Conservation (phyloP, 164 flowering plant species). For the Nelumbo lutea region DNA sequence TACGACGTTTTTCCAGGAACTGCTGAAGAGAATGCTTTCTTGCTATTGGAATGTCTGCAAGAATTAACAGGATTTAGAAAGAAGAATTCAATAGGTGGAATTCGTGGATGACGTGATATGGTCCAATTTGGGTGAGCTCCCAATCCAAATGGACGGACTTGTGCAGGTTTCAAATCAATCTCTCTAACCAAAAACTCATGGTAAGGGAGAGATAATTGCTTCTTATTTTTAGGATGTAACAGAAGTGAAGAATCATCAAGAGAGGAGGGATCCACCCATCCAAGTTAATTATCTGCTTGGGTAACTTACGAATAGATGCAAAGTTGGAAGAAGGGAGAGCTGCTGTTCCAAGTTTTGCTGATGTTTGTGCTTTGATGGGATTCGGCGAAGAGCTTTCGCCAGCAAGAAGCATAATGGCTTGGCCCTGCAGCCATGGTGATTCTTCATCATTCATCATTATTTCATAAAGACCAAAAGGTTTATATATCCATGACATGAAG, state of each 20-base stretch:
- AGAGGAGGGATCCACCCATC: background rate
- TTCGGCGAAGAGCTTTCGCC: slow-evolving; percentile 14
- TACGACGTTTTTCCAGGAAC: slow-evolving; percentile 30
- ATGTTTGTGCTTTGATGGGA: background rate
- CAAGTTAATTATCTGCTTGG: slow-evolving; percentile 15
- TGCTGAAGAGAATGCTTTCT: slow-evolving; percentile 23
- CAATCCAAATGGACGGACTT: too few species aligned
- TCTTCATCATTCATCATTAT: too few species aligned
- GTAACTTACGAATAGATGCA: slow-evolving; percentile 11
- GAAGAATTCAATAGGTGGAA: too few species aligned
- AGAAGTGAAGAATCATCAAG: background rate
- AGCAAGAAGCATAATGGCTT: slow-evolving; percentile 29
- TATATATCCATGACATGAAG: too few species aligned
- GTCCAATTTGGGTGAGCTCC: too few species aligned
- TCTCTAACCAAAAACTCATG: too few species aligned
- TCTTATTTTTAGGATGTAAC: background rate
- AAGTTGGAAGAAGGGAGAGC: background rate
- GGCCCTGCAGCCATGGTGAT: slow-evolving; percentile 13
- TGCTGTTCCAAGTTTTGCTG: slow-evolving; percentile 1
- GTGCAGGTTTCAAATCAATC: too few species aligned
- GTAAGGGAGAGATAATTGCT: too few species aligned
- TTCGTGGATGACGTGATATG: too few species aligned
- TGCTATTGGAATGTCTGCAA: slow-evolving; percentile 24
- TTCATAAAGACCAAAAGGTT: too few species aligned
- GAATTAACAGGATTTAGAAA: background rate